These are phyloP conservation scores for Cladophialophora chaetospira DNA, from an alignment of 2,329 filamentous ascomycete genomes.

Conservation along the genomic window DNA sequence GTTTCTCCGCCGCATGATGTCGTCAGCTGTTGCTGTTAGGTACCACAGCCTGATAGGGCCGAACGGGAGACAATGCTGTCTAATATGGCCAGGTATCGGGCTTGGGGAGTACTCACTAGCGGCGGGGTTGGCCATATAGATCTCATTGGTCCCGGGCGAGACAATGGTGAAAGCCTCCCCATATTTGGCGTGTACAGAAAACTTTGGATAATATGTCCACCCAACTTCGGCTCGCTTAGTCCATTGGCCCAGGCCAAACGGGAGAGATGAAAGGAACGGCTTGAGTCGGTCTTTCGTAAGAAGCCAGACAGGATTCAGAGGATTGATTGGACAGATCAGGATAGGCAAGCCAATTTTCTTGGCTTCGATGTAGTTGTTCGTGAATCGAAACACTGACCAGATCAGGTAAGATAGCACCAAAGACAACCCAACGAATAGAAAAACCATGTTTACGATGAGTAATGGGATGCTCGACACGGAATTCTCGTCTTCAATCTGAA, in stretches of 20 bases:
- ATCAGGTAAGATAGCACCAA: slow-evolving; percentile 16
- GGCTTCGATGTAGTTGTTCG: slow-evolving; percentile 27
- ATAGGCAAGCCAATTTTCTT: slow-evolving; percentile 27
- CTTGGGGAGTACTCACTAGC: too few relatives aligned
- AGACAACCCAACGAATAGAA: slow-evolving; percentile 6
- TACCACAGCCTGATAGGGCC: too few relatives aligned
- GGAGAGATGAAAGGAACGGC: slow-evolving; percentile 10
- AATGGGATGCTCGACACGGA: too few relatives aligned
- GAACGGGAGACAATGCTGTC: too few relatives aligned
- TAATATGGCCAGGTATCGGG: too few relatives aligned
- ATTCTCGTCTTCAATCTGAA: too few relatives aligned
- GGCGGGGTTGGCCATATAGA: slow-evolving; percentile 22
- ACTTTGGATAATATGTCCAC: slow-evolving; percentile 19
- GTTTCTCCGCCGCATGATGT: slow-evolving; percentile 10
- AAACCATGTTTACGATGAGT: slow-evolving; percentile 7
- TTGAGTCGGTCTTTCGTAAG: slow-evolving; percentile 13
- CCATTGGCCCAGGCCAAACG: slow-evolving; percentile 27
- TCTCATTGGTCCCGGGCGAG: slow-evolving; percentile 23
- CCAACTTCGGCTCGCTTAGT: slow-evolving; percentile 20
- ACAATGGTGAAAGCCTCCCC: slow-evolving; percentile 29
- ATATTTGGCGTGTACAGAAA: slow-evolving; percentile 17
- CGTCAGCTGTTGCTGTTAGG: too few relatives aligned
- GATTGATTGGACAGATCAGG: slow-evolving; percentile 24
- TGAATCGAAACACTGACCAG: slow-evolving; percentile 19
- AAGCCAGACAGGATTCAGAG: slow-evolving; percentile 22